Evolutionary conservation across 768 basidiomycete species (phyloP), one percentile per base, ranked within the genome.

Genomic region (Auricularia sp.): DNA sequence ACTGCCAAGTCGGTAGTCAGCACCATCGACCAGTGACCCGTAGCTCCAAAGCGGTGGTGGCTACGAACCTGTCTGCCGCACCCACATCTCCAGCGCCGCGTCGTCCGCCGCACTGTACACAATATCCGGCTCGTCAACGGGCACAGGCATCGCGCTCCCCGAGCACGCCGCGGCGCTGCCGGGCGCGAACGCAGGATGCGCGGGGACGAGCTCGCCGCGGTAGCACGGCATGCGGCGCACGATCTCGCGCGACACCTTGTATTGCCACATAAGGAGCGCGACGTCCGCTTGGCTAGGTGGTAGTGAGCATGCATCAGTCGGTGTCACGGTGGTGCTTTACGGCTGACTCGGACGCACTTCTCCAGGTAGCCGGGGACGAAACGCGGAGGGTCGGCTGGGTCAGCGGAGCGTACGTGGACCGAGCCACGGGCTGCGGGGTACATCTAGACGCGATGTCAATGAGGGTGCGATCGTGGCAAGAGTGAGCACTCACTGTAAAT

Each of bases 221-320:
- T 77, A 79, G 54, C 64, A 68, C 16, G 72, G 64, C 80, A 85
- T 84, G 16, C 86, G 81, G 43, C 87, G 79, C 3, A 76, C 74
- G 11, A 83, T 66, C 72, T 88, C 86, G 1, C 85, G 78, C 3
- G 70, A 63, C 63, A 77, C 78, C 67, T 87, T 88, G 72, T 86
- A 87, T 0, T 70, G 75, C 77, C 82, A 82, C 62, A 74, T 74
- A 54, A 86, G 67, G 21, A 78, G 72, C 0, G 70, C 77, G 6
- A 87, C 21, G 21, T 51, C 47, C 21, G 47, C 47, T 18, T 18
- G 47, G 6, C 47, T 51, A 1, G 11, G 11, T 18, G 1, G 1
- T 6, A 21, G 47, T 7, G 39, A 42, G 39, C 1, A 42, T 8
- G 12, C 7, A 42, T 42, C 39, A 42, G 39, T 42, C 39, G 2